These are phyloP conservation scores for Chenopodium quinoa DNA, from an alignment of 148 eudicot species.

Conservation along the genomic window DNA sequence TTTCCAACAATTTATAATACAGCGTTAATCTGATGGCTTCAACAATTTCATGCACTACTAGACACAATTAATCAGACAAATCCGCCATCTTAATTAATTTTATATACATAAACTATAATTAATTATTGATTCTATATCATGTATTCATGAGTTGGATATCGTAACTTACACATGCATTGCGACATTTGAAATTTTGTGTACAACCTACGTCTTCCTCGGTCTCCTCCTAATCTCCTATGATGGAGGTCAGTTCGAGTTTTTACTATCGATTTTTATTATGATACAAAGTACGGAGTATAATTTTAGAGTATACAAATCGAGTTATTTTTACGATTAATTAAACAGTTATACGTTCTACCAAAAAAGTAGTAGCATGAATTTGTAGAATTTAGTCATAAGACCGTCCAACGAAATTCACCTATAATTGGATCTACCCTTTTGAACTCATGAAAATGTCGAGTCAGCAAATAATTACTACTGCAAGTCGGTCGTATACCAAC, in stretches of 20 bases:
- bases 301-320: too few species aligned
- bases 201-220: not conserved
- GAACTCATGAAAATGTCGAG: not conserved
- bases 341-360: too few species aligned
- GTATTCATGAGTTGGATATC: slow-evolving; percentile 5
- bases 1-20: not conserved
- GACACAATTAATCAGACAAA: not conserved
- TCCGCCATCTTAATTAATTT: not conserved
- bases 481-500: not conserved
- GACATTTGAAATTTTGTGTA: not conserved
- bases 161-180: slow-evolving; percentile 1
- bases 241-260: not conserved
- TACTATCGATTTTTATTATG: not conserved
- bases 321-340: too few species aligned
- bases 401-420: not conserved
- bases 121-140: not conserved
- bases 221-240: not conserved
- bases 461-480: not conserved
- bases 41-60: not conserved
- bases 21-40: not conserved
- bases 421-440: slow-evolving; percentile 7
- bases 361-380: too few species aligned
- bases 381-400: too few species aligned
- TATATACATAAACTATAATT: not conserved
- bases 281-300: too few species aligned